Percentiles rank a stretch among this genome's conserved stretches.
Conservation (phyloP, 2,329 filamentous ascomycete genomes). For the Fusarium sarcochroum region DNA sequence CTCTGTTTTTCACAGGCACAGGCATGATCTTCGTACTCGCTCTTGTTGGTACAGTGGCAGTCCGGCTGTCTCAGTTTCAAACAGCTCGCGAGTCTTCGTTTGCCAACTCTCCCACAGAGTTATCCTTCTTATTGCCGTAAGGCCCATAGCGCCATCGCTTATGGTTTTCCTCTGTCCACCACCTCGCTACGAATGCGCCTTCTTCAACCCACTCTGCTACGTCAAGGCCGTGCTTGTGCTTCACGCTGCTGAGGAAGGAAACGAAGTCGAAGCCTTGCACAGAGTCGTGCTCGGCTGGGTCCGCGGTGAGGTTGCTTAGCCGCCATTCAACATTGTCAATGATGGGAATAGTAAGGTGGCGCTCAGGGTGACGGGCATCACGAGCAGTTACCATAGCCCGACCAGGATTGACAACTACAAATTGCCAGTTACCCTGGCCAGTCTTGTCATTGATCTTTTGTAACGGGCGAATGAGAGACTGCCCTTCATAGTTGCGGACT, state of each 20-base stretch:
- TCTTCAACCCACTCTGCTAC: slow-evolving; percentile 51
- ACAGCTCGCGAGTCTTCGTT: too few relatives aligned
- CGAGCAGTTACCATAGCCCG: slow-evolving; percentile 51
- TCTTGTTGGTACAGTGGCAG: too few relatives aligned
- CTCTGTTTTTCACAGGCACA: too few relatives aligned
- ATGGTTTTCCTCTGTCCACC: slow-evolving; percentile 54
- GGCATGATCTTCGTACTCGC: too few relatives aligned
- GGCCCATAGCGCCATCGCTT: slow-evolving; percentile 52
- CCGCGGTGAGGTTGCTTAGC: slow-evolving; percentile 48
- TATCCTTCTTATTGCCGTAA: neutral
- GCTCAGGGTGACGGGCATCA: slow-evolving; percentile 50
- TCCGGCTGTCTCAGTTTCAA: too few relatives aligned
- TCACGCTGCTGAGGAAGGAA: slow-evolving; percentile 43
- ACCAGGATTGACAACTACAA: slow-evolving; percentile 52
- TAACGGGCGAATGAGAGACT: slow-evolving; percentile 50
- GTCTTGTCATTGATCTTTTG: slow-evolving; percentile 26
- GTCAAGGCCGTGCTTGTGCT: slow-evolving; percentile 43
- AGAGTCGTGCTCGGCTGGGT: slow-evolving; percentile 46
- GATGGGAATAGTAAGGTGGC: slow-evolving; percentile 51
- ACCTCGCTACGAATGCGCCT: slow-evolving; percentile 51
- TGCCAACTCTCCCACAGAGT: too few relatives aligned
- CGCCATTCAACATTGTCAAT: slow-evolving; percentile 53
- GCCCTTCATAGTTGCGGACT: slow-evolving; percentile 51
- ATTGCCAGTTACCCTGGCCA: slow-evolving; percentile 52
- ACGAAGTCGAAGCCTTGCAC: slow-evolving; percentile 49